A percentile compares a stretch with the other conserved stretches of the same genome.
Conservation (phyloP, 768 basidiomycete species). For the Suillus luteus region DNA sequence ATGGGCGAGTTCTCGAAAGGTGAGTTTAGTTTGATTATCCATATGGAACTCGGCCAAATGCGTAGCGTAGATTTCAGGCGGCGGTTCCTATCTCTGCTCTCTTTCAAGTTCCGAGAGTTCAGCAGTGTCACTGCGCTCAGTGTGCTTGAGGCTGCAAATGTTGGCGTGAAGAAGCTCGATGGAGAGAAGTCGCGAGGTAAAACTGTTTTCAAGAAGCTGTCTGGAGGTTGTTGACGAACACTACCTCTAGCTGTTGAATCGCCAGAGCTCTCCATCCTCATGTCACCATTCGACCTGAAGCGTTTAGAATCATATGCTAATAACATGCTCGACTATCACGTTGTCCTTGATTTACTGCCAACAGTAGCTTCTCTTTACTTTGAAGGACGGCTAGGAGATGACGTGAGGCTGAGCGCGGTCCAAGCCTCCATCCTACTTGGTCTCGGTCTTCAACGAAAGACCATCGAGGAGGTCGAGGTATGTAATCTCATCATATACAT, state of each 20-base stretch:
- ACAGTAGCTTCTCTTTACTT: conserved; percentile 83
- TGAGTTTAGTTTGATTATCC: conserved; percentile 24
- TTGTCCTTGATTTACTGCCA: conserved; percentile 90
- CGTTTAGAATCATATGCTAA: conserved; percentile 95
- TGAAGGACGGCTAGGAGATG: conserved; percentile 65
- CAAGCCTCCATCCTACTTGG: conserved; percentile 92
- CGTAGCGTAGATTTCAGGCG: conserved; percentile 78
- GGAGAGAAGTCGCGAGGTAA: conserved; percentile 29
- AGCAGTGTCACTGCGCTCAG: conserved; percentile 85
- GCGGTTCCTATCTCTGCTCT: conserved; percentile 86
- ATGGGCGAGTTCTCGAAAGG: conserved; percentile 86
- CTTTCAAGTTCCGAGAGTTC: conserved; percentile 95
- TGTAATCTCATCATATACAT: conserved; percentile 20
- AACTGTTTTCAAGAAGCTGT: conserved; percentile 30
- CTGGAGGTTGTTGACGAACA: conserved; percentile 26
- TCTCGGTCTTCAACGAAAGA: conserved; percentile 86
- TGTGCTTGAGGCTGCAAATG: conserved; percentile 82
- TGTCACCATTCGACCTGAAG: conserved; percentile 94
- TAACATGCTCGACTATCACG: conserved; percentile 95
- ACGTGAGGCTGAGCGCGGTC: conserved; percentile 76
- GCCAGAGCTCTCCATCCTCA: conserved; percentile 57
- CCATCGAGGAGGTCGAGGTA: conserved; percentile 88
- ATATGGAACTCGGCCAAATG: neutral
- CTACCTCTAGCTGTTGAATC: conserved; percentile 29
- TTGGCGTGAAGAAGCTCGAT: conserved; percentile 53